A percentile compares a stretch with the other conserved stretches of the same genome.
These are phyloP conservation scores for Hymenoscyphus linearis DNA, from an alignment of 2,329 filamentous ascomycete species.

Conservation along the genomic window DNA sequence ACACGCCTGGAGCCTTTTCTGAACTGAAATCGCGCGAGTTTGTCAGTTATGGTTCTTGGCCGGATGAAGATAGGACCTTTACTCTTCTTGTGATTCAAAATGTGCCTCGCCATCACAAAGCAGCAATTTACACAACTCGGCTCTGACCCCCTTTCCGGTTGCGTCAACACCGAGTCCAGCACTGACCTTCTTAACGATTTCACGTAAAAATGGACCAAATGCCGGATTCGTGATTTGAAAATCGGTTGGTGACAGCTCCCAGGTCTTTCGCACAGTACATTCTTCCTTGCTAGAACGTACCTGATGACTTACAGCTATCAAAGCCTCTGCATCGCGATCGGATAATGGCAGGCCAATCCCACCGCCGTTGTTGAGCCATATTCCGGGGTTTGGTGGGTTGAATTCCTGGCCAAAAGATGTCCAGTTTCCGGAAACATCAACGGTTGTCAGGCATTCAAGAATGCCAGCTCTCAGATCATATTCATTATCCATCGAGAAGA, in stretches of 20 bases:
- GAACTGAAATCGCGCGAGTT: not conserved
- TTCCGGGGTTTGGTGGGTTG: too few relatives aligned
- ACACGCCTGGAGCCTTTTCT: constrained; percentile 9
- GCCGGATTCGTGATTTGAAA: constrained; percentile 34
- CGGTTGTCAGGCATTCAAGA: not conserved
- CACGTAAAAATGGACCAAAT: constrained; percentile 31
- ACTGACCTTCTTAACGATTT: constrained; percentile 23
- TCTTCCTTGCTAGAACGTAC: not conserved
- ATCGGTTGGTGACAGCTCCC: constrained; percentile 37
- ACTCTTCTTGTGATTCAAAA: not conserved
- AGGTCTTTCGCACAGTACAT: constrained; percentile 38
- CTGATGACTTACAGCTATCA: not conserved
- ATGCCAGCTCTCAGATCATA: not conserved
- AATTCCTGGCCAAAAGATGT: not conserved
- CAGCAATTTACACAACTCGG: constrained; percentile 42
- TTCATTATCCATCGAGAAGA: not conserved
- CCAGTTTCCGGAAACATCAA: not conserved
- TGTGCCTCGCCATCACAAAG: constrained; percentile 44
- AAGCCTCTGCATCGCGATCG: not conserved
- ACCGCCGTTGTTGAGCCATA: not conserved
- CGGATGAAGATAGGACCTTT: not conserved
- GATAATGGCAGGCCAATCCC: not conserved
- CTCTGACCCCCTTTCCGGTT: constrained; percentile 22
- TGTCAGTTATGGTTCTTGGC: constrained; percentile 9
- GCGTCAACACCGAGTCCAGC: constrained; percentile 31